A percentile compares a stretch with the other conserved stretches of the same genome.
phyloP scores from a whole-genome alignment of 169 alveolate species.

The Blepharisma undulans region DNA sequence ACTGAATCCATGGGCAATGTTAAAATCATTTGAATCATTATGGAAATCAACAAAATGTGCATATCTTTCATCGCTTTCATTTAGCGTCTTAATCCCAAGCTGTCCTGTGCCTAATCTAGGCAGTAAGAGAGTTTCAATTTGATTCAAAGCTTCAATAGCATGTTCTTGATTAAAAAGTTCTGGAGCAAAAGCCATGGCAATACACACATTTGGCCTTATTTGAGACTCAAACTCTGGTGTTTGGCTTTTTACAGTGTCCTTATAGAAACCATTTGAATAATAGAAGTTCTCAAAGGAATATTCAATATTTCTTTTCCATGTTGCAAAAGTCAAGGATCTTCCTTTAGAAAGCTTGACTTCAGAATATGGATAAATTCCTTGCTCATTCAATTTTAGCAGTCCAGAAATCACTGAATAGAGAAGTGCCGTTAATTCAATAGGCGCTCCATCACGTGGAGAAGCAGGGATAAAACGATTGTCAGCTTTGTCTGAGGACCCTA shows the following conservation, averaged over 20 bases:
- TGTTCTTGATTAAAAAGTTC: conserved; percentile 82
- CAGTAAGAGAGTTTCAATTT: conserved; percentile 63
- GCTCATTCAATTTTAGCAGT: conserved; percentile 58
- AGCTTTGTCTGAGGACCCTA: conserved; percentile 90
- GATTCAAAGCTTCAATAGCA: conserved; percentile 72
- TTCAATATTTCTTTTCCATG: conserved; percentile 84
- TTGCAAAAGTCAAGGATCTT: conserved; percentile 56
- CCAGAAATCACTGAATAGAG: conserved; percentile 81
- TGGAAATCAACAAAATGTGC: conserved; percentile 83
- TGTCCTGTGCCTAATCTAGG: conserved; percentile 49
- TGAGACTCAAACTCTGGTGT: conserved; percentile 82
- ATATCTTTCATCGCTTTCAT: conserved; percentile 80
- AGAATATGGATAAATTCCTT: conserved; percentile 65
- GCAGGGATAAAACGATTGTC: conserved; percentile 78
- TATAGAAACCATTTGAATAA: conserved; percentile 66
- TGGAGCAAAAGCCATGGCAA: conserved; percentile 91
- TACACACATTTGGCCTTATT: conserved; percentile 86
- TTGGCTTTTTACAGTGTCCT: conserved; percentile 73
- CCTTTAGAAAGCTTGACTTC: conserved; percentile 72
- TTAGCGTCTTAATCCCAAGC: conserved; percentile 91
- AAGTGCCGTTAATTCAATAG: conserved; percentile 90
- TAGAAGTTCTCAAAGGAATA: conserved; percentile 79
- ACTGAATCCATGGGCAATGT: conserved; percentile 87
- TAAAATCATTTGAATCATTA: conserved; percentile 76
- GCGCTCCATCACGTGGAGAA: conserved; percentile 96